Evolutionary conservation across 108 stramenopile genomes (phyloP), one percentile per base, ranked within the genome.

Genomic region (Pseudonitzschia pungens): DNA sequence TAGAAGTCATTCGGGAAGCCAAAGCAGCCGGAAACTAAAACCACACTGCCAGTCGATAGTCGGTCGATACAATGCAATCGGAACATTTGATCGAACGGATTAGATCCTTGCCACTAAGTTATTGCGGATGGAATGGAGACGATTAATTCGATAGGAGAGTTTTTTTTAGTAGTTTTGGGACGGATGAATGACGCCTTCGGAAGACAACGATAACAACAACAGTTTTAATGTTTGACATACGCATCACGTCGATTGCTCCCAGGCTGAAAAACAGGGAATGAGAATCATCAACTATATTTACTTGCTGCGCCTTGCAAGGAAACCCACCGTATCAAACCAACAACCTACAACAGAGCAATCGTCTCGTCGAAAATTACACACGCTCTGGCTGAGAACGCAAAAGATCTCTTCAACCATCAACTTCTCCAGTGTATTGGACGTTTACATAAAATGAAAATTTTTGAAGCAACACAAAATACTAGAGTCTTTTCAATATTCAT

Each of bases 1-100:
- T 87, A 42, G 74, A 87, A 44, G 81, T 75, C 20, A 81, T 87
- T 56, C 67, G 78, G 33, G 74, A 44, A 57, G 33, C 32, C 66
- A 68, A 68, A 33, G 54, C 54, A 26, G 21, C n/a, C 24, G 54
- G 24, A 21, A 55, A 55, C 16, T 55, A 55, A 24, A 11, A 21
- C 10, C 2, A 24, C 1, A 22, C 1, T 55, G 26, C 22, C 54
- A 55, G 20, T 51, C 50, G 50, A 55, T 24, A 55, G 9, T 5
- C 5, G n/a, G 16, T 18, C 12, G 26, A 55, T 55, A 22, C 9
- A 2, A 26, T 20, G 2, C 26, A 2, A 55, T 24, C 2, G 4
- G 0, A 2, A 55, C 16, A 18, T n/a, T n/a, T n/a, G n/a, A n/a
- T n/a, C 18, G 45, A 18, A 48, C 18, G 14, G 45, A 48, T 48